phyloP scores from a whole-genome alignment of 2,329 filamentous ascomycete genomes.

The Colletotrichum lini region DNA sequence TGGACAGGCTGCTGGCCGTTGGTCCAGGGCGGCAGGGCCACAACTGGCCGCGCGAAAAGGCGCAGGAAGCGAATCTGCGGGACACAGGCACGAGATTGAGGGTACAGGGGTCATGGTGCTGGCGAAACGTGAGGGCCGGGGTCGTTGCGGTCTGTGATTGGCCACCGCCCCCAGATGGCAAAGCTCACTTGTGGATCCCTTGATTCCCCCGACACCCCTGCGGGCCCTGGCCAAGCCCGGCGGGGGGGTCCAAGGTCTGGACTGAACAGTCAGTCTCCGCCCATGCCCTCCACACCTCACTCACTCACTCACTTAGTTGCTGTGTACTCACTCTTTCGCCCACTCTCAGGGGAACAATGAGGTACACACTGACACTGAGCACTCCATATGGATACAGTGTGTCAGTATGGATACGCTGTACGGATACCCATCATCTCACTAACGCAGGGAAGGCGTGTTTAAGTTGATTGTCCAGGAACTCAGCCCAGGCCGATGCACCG shows the following conservation, averaged over 20 bases:
- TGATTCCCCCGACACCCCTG: conserved; percentile 42
- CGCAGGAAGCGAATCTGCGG: conserved; percentile 38
- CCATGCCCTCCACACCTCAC: conserved; percentile 5
- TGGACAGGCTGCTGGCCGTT: background rate
- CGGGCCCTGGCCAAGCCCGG: conserved; percentile 4
- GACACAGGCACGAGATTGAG: conserved; percentile 42
- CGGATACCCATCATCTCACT: background rate
- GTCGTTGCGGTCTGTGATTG: conserved; percentile 6
- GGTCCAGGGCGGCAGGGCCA: background rate
- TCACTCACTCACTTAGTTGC: background rate
- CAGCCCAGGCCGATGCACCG: background rate
- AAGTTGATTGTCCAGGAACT: background rate
- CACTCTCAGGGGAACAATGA: too few relatives aligned
- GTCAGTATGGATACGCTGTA: too few relatives aligned
- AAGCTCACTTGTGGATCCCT: conserved; percentile 35
- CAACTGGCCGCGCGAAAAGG: background rate
- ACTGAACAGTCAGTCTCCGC: conserved; percentile 5
- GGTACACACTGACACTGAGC: too few relatives aligned
- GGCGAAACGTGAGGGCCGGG: conserved; percentile 36
- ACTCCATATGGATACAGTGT: too few relatives aligned
- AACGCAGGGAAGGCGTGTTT: background rate
- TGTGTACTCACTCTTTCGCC: too few relatives aligned
- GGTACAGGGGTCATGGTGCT: conserved; percentile 29
- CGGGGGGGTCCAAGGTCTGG: conserved; percentile 18
- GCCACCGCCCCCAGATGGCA: background rate